These are phyloP conservation scores for Rutidosis leptorrhynchoides DNA, from an alignment of 129 eudicot species.

Conservation along the genomic window DNA sequence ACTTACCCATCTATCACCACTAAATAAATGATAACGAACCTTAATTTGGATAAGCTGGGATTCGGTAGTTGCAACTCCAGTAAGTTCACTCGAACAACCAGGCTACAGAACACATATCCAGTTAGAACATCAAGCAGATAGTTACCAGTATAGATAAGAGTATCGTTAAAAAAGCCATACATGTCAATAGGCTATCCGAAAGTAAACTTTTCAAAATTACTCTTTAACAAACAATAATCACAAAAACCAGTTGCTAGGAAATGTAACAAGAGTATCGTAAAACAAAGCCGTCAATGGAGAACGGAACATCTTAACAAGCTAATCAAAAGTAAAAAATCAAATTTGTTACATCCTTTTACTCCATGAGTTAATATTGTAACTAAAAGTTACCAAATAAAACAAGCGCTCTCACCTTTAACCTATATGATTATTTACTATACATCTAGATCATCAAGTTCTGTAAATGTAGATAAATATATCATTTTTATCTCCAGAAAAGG, in stretches of 20 bases:
- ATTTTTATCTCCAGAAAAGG: not conserved
- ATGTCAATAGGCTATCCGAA: constrained; percentile 2
- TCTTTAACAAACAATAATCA: no score
- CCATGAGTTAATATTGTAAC: not conserved
- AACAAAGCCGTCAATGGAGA: not conserved
- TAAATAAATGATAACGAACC: constrained; percentile 36
- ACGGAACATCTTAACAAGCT: not conserved
- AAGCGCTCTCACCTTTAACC: not conserved
- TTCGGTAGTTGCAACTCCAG: constrained; percentile 54
- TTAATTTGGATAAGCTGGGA: constrained; percentile 89
- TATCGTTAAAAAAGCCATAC: not conserved
- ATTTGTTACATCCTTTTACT: not conserved
- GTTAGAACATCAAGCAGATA: constrained; percentile 19
- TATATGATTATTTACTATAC: not conserved
- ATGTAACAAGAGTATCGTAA: not conserved
- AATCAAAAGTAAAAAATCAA: not conserved
- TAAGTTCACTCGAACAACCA: constrained; percentile 89
- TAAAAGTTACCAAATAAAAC: not conserved
- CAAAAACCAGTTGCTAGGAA: not conserved
- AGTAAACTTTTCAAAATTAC: not conserved
- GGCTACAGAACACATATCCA: constrained; percentile 55
- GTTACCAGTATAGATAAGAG: constrained; percentile 5
- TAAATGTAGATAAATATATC: no score
- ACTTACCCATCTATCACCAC: not conserved
- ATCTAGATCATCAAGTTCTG: not conserved